These are phyloP conservation scores for Samsoniella hepiali DNA, from an alignment of 2,329 filamentous ascomycete genomes.

Conservation along the genomic window DNA sequence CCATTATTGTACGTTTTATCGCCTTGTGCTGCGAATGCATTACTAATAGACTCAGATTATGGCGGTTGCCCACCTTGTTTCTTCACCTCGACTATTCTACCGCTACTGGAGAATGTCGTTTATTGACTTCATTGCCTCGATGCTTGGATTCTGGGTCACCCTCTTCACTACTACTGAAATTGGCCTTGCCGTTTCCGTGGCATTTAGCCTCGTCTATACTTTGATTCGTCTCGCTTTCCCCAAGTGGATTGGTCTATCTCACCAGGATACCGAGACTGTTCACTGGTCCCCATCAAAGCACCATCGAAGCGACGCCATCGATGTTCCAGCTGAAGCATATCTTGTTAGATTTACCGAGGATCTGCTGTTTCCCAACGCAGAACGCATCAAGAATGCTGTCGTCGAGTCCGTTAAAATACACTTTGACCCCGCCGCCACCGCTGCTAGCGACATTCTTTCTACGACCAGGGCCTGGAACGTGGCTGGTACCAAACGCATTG, in stretches of 20 bases:
- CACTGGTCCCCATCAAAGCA: constrained; percentile 27
- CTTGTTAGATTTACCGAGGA: constrained; percentile 56
- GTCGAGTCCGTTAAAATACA: constrained; percentile 46
- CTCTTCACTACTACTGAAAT: constrained; percentile 59
- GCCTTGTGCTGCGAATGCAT: not conserved
- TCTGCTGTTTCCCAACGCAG: constrained; percentile 61
- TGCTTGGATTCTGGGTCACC: constrained; percentile 63
- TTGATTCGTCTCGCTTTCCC: constrained; percentile 58
- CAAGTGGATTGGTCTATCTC: constrained; percentile 33
- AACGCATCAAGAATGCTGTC: constrained; percentile 46
- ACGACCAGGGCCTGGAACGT: constrained; percentile 53
- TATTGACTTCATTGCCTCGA: constrained; percentile 60
- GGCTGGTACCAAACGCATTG: constrained; percentile 45
- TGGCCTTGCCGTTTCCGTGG: constrained; percentile 57
- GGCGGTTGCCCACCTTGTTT: constrained; percentile 60
- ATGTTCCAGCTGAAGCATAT: constrained; percentile 47
- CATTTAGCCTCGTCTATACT: constrained; percentile 61
- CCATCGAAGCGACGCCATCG: constrained; percentile 23
- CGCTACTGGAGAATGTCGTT: constrained; percentile 63
- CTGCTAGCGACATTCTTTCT: constrained; percentile 36
- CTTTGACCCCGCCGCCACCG: constrained; percentile 40
- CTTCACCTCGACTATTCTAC: constrained; percentile 57
- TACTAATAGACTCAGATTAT: constrained; percentile 44
- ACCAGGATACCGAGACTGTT: constrained; percentile 30
- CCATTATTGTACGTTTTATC: constrained; percentile 51